These are phyloP conservation scores for Heterobasidion annosum DNA, from an alignment of 1,284 basidiomycete species.

Conservation along the genomic window DNA sequence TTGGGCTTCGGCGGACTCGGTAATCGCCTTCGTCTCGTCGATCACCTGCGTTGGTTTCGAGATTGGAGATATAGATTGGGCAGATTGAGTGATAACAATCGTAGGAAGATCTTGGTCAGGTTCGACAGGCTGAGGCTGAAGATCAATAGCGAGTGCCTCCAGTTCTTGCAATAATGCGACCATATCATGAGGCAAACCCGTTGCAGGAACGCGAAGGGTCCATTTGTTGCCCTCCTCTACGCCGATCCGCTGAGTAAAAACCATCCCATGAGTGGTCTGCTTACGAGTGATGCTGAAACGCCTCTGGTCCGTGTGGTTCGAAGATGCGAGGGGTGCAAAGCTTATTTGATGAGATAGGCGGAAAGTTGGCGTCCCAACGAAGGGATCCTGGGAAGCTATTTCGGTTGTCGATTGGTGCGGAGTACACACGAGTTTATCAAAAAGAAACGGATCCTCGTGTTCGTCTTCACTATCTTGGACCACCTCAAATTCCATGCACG, in stretches of 20 bases:
- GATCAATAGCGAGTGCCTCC: constrained; percentile 10
- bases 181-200: constrained; percentile 12
- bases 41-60: not conserved
- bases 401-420: not conserved
- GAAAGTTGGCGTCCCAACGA: not conserved
- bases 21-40: not conserved
- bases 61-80: not conserved
- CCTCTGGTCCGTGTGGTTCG: no score
- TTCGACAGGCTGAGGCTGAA: not conserved
- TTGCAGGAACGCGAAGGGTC: constrained; percentile 11
- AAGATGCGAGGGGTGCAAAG: no score
- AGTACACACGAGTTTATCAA: constrained; percentile 3
- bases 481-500: no score
- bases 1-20: not conserved
- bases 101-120: constrained; percentile 2
- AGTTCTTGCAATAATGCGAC: constrained; percentile 11
- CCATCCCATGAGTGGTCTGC: no score
- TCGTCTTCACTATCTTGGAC: constrained; percentile 2
- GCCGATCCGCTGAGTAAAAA: no score
- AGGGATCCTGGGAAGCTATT: constrained; percentile 1
- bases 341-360: no score
- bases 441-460: constrained; percentile 11
- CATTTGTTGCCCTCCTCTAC: constrained; percentile 9
- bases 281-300: no score
- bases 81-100: constrained; percentile 12